Conservation (phyloP, 1,284 basidiomycete genomes). For the Ustilago curta region DNA sequence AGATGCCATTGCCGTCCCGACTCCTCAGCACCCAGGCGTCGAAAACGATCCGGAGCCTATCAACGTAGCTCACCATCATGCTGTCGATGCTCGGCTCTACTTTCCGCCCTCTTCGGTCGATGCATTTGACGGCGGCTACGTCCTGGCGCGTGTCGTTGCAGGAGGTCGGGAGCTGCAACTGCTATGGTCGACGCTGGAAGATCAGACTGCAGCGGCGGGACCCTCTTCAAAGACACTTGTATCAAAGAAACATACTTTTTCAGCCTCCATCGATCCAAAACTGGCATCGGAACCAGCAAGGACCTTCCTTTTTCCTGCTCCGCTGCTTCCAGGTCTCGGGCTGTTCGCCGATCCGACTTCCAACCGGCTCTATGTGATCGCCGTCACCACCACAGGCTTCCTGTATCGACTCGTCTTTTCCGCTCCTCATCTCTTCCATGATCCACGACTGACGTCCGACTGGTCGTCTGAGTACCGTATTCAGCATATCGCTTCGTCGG, state of each 20-base stretch:
- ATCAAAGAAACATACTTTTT: conserved; percentile 18
- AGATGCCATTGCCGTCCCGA: conserved; percentile 40
- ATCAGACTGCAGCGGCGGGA: conserved; percentile 11
- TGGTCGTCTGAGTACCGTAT: conserved; percentile 58
- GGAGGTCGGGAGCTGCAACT: conserved; percentile 53
- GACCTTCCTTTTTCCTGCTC: conserved; percentile 56
- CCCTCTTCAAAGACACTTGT: conserved; percentile 22
- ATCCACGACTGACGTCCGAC: conserved; percentile 21
- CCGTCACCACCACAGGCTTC: conserved; percentile 51
- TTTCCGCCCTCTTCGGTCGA: conserved; percentile 28
- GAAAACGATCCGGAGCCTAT: conserved; percentile 22
- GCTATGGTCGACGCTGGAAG: conserved; percentile 38
- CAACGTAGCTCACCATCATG: conserved; percentile 37
- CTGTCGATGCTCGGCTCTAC: conserved; percentile 41
- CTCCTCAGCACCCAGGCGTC: conserved; percentile 47
- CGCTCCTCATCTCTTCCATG: conserved; percentile 46
- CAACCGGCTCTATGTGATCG: conserved; percentile 49
- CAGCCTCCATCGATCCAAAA: conserved; percentile 29
- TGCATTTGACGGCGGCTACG: conserved; percentile 35
- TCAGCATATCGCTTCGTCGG: conserved; percentile 38
- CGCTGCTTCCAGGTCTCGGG: conserved; percentile 51
- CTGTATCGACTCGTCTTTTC: conserved; percentile 55
- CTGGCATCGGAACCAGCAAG: conserved; percentile 32
- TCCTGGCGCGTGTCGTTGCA: conserved; percentile 50
- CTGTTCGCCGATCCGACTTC: conserved; percentile 45